Evolutionary conservation across 805 yeast species (phyloP).

Genomic region (Candida pseudoglaebosa): DNA sequence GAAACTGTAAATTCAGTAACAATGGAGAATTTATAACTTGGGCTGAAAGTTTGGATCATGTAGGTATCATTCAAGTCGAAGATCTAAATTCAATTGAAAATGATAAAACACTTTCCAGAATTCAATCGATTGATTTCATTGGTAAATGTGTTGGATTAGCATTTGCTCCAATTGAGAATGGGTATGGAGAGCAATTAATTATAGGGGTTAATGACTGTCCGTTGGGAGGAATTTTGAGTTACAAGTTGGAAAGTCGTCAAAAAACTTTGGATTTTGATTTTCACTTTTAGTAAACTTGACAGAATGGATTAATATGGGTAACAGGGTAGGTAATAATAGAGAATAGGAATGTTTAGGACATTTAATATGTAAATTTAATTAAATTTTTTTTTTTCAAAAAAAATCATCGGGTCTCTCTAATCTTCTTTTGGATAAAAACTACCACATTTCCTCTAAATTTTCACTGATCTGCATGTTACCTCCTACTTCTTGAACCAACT

Average conservation of each 20-base stretch:
- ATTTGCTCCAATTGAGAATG: slow-evolving; percentile 40
- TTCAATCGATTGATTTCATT: slow-evolving; percentile 50
- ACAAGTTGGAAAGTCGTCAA: slow-evolving; percentile 31
- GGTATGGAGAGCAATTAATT: slow-evolving; percentile 44
- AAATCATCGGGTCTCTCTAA: too few species aligned
- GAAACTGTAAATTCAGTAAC: slow-evolving; percentile 49
- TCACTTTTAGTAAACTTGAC: slow-evolving; percentile 14
- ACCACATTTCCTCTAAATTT: slow-evolving; percentile 43
- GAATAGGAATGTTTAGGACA: neutral
- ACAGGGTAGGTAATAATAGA: neutral
- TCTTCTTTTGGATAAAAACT: neutral
- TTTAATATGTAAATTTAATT: neutral
- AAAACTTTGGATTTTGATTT: slow-evolving; percentile 42
- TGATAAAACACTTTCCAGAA: slow-evolving; percentile 15
- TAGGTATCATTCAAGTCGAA: slow-evolving; percentile 43
- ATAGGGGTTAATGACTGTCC: slow-evolving; percentile 54
- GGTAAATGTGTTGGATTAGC: slow-evolving; percentile 59
- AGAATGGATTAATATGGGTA: neutral
- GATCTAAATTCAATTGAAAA: slow-evolving; percentile 18
- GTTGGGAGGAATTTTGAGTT: slow-evolving; percentile 55
- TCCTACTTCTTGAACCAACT: slow-evolving; percentile 32
- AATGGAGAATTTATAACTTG: slow-evolving; percentile 45
- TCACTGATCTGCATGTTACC: slow-evolving; percentile 35
- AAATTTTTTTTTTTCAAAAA: too few species aligned
- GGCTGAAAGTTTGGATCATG: slow-evolving; percentile 59